Percentiles rank a stretch among this genome's conserved stretches.
Evolutionary conservation across 495 filamentous ascomycete species (phyloP).

Genomic region (Echria macrotheca): DNA sequence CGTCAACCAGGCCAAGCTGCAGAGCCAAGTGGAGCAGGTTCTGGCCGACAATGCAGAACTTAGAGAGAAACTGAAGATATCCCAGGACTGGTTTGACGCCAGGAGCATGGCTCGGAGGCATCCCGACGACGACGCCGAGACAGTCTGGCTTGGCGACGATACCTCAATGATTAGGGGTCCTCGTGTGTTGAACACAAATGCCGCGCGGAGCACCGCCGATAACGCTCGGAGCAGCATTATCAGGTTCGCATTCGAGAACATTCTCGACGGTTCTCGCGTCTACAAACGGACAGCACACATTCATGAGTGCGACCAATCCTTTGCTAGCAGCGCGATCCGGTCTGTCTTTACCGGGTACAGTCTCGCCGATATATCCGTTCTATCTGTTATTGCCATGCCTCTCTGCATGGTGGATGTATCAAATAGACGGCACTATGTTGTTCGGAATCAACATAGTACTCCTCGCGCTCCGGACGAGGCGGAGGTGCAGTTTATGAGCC

Average conservation of each 20-base stretch:
- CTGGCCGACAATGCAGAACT: constrained; percentile 8
- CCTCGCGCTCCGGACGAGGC: too few species aligned
- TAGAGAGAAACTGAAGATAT: neutral
- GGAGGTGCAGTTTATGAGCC: too few species aligned
- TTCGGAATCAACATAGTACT: too few species aligned
- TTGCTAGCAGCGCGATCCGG: neutral
- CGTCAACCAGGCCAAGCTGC: neutral
- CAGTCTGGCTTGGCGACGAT: neutral
- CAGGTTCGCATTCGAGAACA: constrained; percentile 6
- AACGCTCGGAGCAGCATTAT: neutral
- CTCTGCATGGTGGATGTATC: neutral
- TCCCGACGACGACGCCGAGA: neutral
- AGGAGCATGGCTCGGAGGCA: neutral
- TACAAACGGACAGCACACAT: neutral
- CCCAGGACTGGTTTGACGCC: constrained; percentile 7
- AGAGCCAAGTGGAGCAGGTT: neutral
- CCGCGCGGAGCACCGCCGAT: too few species aligned
- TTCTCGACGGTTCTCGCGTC: neutral
- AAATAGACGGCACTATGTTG: constrained; percentile 4
- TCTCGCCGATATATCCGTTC: constrained; percentile 7
- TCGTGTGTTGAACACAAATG: too few species aligned
- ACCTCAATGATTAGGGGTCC: too few species aligned
- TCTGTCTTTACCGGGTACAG: constrained; percentile 8
- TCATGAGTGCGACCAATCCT: constrained; percentile 2
- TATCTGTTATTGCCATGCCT: constrained; percentile 10